Base-by-base conservation (phyloP, 2,329 filamentous ascomycete genomes). In the Fusarium solani-melongenae region DNA sequence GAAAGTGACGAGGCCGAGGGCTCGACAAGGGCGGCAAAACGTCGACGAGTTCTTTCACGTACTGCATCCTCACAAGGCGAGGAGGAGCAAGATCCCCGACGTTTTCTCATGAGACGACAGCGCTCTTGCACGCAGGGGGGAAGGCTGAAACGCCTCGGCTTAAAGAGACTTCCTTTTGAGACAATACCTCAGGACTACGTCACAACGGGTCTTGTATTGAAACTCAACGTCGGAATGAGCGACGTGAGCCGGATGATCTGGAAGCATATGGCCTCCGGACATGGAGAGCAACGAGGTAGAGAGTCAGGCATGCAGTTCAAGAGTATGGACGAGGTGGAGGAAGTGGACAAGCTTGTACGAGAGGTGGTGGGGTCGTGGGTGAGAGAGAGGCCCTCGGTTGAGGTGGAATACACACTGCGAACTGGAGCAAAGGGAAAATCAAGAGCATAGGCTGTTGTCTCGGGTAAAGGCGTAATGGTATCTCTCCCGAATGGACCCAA, bases 371-470 rank as follows among this genome's bases (percentile, higher is more conserved):
- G 72, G 24, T 53, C 46, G n/a, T 81, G 79, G 79, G 49, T 76
- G 55, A 59, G 59, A 27, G 64, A 34, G 31, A 59, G 60, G 3
- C 62, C 60, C 46, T 61, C 36, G 0, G 34, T 66, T n/a, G 64
- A 73, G 36, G 73, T 81, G 24, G 76, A 79, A 65, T 80, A 79
- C 64, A 76, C 58, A 36, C 56, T 80, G 38, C 72, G 58, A 41
- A 72, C 76, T 41, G 69, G 56, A 62, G 78, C 63, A 8, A 81
- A 79, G 62, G 79, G 78, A 14, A 80, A 80, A 68, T 61, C 65
- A 17, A 73, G 41, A 53, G 64, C 46, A 15, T 74, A 70, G 70
- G 41, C 44, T 57, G n/a, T 56, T 49, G 31, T 72, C 66, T 71
- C 51, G 66, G 66, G 46, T 34, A 31, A 39, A 55, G 55, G 63